Conservation (phyloP, 2,329 filamentous ascomycete species). For the Fusarium dlaminii region DNA sequence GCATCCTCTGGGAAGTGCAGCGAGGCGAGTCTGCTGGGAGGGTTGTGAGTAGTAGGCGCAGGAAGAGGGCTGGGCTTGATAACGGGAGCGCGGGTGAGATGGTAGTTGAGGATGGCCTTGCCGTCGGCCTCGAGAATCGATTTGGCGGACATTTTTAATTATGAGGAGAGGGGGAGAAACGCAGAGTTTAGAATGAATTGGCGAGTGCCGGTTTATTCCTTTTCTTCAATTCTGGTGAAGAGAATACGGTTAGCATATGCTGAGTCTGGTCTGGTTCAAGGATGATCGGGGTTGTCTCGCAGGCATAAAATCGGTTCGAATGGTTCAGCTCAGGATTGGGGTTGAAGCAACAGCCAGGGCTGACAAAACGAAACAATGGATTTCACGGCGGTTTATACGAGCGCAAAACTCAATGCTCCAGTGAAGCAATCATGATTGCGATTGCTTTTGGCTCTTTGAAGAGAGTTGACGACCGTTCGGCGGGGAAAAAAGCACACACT, state of each 20-base stretch:
- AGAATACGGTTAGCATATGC: slow-evolving; percentile 27
- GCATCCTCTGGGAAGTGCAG: slow-evolving; percentile 93
- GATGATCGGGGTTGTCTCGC: slow-evolving; percentile 26
- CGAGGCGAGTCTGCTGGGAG: slow-evolving; percentile 88
- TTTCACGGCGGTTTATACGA: slow-evolving; percentile 20
- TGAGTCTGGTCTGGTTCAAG: not conserved
- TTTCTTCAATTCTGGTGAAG: slow-evolving; percentile 39
- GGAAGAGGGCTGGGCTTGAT: slow-evolving; percentile 98
- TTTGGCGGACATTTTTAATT: slow-evolving; percentile 71
- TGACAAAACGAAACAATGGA: slow-evolving; percentile 5
- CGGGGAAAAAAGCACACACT: slow-evolving; percentile 36
- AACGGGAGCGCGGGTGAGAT: slow-evolving; percentile 95
- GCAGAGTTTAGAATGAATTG: slow-evolving; percentile 37
- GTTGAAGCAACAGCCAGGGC: slow-evolving; percentile 21
- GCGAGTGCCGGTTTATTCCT: slow-evolving; percentile 41
- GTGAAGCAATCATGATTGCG: slow-evolving; percentile 19
- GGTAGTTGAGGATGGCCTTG: slow-evolving; percentile 99
- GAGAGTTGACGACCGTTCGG: slow-evolving; percentile 31
- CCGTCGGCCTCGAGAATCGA: slow-evolving; percentile 98
- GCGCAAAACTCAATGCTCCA: not conserved
- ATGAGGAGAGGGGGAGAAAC: slow-evolving; percentile 37
- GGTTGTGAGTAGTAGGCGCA: slow-evolving; percentile 85
- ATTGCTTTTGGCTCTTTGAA: slow-evolving; percentile 17
- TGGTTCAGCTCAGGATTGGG: slow-evolving; percentile 12
- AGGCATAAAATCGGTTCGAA: slow-evolving; percentile 18